Evolutionary conservation across 1,139 yeast species (phyloP).

Genomic region (Casaregolazyma suthepensis): DNA sequence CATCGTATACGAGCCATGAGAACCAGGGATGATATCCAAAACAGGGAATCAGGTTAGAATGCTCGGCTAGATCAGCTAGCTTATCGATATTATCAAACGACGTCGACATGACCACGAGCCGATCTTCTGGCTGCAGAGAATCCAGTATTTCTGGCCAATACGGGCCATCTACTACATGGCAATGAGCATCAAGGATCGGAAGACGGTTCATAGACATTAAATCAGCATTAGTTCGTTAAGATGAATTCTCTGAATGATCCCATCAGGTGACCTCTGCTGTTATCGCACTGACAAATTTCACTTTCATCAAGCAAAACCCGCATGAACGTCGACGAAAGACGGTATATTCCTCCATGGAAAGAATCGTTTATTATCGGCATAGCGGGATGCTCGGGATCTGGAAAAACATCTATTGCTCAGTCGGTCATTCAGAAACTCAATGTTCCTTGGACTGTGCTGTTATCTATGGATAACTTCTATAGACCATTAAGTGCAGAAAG

Average conservation of each 20-base stretch:
- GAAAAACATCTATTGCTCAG: conserved; percentile 89
- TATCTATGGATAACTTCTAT: conserved; percentile 89
- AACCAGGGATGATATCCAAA: conserved; percentile 95
- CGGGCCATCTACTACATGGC: conserved; percentile 43
- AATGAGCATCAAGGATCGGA: conserved; percentile 51
- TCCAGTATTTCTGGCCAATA: conserved; percentile 12
- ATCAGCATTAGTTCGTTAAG: not conserved
- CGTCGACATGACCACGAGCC: conserved; percentile 36
- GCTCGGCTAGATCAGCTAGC: conserved; percentile 23
- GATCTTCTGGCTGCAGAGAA: not conserved
- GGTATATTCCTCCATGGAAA: conserved; percentile 78
- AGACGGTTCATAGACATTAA: not conserved
- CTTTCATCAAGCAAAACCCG: not conserved
- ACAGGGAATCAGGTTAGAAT: conserved; percentile 45
- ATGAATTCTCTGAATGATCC: not conserved
- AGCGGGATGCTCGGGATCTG: conserved; percentile 93
- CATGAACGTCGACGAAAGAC: conserved; percentile 14
- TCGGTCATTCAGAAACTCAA: conserved; percentile 67
- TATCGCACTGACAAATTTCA: not conserved
- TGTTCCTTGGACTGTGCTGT: conserved; percentile 87
- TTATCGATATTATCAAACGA: conserved; percentile 31
- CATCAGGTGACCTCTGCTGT: not conserved
- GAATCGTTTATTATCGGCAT: conserved; percentile 92
- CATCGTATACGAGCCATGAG: conserved; percentile 28
- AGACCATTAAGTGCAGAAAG: conserved; percentile 61